Evolutionary conservation across 1,284 basidiomycete species (phyloP), one percentile per base, ranked within the genome.

Genomic region (Trametes polyzona): DNA sequence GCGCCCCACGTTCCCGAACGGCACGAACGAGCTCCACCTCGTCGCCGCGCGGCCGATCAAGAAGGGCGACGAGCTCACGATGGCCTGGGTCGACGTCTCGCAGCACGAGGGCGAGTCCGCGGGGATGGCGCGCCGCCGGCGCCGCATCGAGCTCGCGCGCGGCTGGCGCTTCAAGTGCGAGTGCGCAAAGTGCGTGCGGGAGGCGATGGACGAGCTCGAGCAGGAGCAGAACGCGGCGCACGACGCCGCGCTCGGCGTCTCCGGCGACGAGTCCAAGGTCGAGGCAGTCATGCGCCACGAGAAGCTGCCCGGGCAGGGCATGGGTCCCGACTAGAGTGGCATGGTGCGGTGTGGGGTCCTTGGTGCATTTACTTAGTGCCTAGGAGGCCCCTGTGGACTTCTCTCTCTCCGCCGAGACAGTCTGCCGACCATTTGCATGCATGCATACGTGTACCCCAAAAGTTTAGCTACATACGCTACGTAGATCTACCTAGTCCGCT

Each of bases 91-190:
- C 47, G 87, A 92, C 63, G 81, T 85, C 59, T 72, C 75, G 1
- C 79, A 81, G 64, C 80, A 77, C 53, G 70, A 76, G 3, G 81
- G 68, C 37, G 88, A 91, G 71, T 76, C 77, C 24, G 57, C 68
- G 8, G 69, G 74, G 5, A 83, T 86, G 27, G 83, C 84, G 47
- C 78, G 87, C 49, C 76, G 82, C 44, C 79, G 87, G 47, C 77
- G 90, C 58, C 81, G 91, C 24, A 76, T 79, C 63, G 88, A 91
- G 71, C 79, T 93, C 36, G 88, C 83, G n/a, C 78, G 86, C 40
- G 90, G 90, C 33, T 93, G 90, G 91, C 78, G 80, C 59, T 91
- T 93, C 68, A 83, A 86, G 23, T 93, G 90, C 68, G 71, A 76
- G 47, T 93, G 90, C 69, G 69, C 77, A 49, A 80, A 82, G 42